Base-by-base conservation (phyloP, 306 rosid genomes). In the Astragalus membranaceus region DNA sequence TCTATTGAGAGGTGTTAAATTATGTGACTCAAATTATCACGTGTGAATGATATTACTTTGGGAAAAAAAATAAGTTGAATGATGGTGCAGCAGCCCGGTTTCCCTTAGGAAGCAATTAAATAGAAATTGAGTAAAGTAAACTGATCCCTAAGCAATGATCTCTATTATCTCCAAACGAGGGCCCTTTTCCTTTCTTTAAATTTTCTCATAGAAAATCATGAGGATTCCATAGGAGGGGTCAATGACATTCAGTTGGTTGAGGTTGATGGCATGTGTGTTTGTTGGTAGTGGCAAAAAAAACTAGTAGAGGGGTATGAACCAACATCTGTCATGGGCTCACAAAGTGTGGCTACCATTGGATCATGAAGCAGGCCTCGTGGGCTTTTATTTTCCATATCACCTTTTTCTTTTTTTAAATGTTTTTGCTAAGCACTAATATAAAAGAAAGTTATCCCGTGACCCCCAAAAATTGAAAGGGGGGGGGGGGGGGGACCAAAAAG, bases 291-390 rank as follows among this genome's bases (percentile, higher is more conserved):
- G 64, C 35, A 63, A 55, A 41, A 52, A 52, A 33, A 80, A 52
- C 62, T 37, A 65, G 0, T 36, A 36, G 61, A 37, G 71, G 71
- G 59, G 39, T 32, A 59, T 55, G 54, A 75, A 64, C 44, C 51
- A 51, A 60, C 37, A 63, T 47, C 67, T 78, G 80, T 73, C 82
- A 69, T 76, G 86, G 86, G 82, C 85, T 83, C 92, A 83, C 85
- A 54, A 79, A 83, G 47, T 72, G 79, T 79, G 47, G 79, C 57
- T 39, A 92, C 90, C 60, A 93, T 88, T 85, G 84, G 86, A 88
- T 82, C 80, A 88, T 78, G 81, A 85, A 87, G 72, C 96, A 79
- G 59, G 65, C 80, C 87, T 88, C 94, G 91, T 87, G 96, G 88
- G 85, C 84, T 78, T 70, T 29, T 49, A 26, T 84, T 80, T 80